Evolutionary conservation across 805 yeast species (phyloP).

Genomic region (Saccharomyces eubayanus): DNA sequence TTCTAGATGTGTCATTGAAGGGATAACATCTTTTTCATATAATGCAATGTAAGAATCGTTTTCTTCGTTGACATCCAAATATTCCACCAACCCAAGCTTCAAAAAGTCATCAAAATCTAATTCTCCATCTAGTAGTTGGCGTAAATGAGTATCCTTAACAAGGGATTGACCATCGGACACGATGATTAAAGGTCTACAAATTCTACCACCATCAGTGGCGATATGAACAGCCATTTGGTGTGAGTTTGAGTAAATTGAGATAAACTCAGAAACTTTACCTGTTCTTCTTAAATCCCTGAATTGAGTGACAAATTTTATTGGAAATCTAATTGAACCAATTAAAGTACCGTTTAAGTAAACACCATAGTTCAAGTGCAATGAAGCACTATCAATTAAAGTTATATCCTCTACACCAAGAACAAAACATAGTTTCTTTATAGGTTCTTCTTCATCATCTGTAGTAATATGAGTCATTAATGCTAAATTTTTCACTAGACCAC

Average conservation of each 20-base stretch:
- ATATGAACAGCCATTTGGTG: constrained; percentile 93
- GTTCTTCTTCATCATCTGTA: constrained; percentile 93
- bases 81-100: constrained; percentile 80
- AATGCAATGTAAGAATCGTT: constrained; percentile 89
- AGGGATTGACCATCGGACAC: constrained; percentile 63
- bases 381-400: constrained; percentile 69
- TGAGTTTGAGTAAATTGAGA: constrained; percentile 79
- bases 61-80: constrained; percentile 94
- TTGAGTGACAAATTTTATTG: constrained; percentile 66
- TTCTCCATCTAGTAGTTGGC: constrained; percentile 52
- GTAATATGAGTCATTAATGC: constrained; percentile 98
- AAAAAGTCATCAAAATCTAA: constrained; percentile 90
- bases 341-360: constrained; percentile 91
- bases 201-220: constrained; percentile 98
- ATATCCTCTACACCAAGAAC: constrained; percentile 87
- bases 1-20: constrained; percentile 76
- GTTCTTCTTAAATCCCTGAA: constrained; percentile 77
- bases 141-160: constrained; percentile 66
- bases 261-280: constrained; percentile 81
- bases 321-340: constrained; percentile 81
- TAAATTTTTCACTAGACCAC: constrained; percentile 94
- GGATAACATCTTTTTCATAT: constrained; percentile 58
- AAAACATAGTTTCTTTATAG: constrained; percentile 68
- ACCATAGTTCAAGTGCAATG: constrained; percentile 74
- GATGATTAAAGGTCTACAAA: constrained; percentile 92